Evolutionary conservation across 2,329 filamentous ascomycete species (phyloP).

Genomic region (Alternaria alternata): DNA sequence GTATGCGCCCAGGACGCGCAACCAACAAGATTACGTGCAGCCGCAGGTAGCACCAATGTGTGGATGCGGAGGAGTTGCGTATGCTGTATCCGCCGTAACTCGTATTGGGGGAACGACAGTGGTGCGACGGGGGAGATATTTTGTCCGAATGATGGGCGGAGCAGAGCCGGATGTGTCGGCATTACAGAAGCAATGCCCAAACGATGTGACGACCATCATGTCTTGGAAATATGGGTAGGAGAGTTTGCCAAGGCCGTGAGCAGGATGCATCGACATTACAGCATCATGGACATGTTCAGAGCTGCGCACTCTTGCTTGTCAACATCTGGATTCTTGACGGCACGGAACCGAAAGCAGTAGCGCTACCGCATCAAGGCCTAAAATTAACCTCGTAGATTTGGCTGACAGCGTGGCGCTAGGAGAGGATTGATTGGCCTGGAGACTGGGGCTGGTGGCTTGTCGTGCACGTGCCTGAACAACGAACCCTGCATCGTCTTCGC

Average conservation of each 20-base stretch:
- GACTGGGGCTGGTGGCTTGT: conserved; percentile 11
- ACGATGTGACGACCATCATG: conserved; percentile 1
- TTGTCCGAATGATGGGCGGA: conserved; percentile 4
- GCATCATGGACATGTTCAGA: background rate
- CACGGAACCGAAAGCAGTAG: conserved; percentile 12
- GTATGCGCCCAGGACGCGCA: background rate
- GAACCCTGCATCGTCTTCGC: conserved; percentile 12
- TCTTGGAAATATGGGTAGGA: conserved; percentile 1
- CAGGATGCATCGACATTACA: background rate
- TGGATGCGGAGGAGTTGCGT: background rate
- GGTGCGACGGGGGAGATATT: conserved; percentile 2
- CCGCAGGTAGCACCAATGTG: background rate
- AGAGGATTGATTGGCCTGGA: conserved; percentile 9
- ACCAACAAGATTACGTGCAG: background rate
- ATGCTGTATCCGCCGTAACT: background rate
- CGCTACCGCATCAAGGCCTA: conserved; percentile 11
- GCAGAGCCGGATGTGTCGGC: conserved; percentile 16
- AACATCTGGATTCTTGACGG: background rate
- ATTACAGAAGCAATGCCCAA: conserved; percentile 3
- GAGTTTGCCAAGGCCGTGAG: background rate
- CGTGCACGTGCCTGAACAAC: conserved; percentile 1
- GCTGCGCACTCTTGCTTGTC: background rate
- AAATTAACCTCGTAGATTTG: conserved; percentile 14
- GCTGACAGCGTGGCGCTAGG: conserved; percentile 9
- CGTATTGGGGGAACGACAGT: background rate